Evolutionary conservation across 169 alveolate species (phyloP).

Genomic region (Plasmodium adleri): DNA sequence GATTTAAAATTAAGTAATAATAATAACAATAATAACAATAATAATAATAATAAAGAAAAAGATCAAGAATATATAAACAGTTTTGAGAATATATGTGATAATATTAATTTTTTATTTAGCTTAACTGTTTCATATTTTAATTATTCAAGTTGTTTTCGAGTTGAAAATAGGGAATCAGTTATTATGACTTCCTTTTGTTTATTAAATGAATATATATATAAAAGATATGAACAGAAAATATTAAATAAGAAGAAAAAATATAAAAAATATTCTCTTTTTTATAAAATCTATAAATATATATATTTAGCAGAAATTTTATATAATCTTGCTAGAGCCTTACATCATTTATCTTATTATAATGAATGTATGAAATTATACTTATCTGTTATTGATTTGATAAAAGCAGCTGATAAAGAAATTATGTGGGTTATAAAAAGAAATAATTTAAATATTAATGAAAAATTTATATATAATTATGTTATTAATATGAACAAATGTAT

Average conservation of each 20-base stretch:
- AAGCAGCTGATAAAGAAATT: constrained; percentile 58
- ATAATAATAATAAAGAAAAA: background rate
- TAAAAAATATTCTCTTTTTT: constrained; percentile 34
- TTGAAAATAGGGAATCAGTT: constrained; percentile 48
- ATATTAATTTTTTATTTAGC: constrained; percentile 57
- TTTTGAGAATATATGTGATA: constrained; percentile 40
- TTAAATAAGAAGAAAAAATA: constrained; percentile 53
- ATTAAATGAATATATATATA: constrained; percentile 57
- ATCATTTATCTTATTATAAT: constrained; percentile 49
- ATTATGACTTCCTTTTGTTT: constrained; percentile 75
- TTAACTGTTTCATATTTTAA: constrained; percentile 58
- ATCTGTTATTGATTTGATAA: constrained; percentile 27
- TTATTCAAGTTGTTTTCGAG: constrained; percentile 43
- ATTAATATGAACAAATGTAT: constrained; percentile 74
- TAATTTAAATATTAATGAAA: constrained; percentile 25
- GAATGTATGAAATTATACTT: constrained; percentile 66
- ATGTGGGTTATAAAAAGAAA: constrained; percentile 15
- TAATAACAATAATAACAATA: too few species aligned
- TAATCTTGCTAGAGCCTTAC: constrained; percentile 61
- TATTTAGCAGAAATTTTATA: constrained; percentile 70
- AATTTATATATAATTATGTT: constrained; percentile 44
- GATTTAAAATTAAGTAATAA: constrained; percentile 18
- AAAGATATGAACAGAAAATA: constrained; percentile 73
- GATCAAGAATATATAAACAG: constrained; percentile 6
- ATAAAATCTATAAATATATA: constrained; percentile 53